Percentiles rank a stretch among this genome's conserved stretches.
phyloP scores from a whole-genome alignment of 768 basidiomycete genomes.

The Tulasnella sp. region DNA sequence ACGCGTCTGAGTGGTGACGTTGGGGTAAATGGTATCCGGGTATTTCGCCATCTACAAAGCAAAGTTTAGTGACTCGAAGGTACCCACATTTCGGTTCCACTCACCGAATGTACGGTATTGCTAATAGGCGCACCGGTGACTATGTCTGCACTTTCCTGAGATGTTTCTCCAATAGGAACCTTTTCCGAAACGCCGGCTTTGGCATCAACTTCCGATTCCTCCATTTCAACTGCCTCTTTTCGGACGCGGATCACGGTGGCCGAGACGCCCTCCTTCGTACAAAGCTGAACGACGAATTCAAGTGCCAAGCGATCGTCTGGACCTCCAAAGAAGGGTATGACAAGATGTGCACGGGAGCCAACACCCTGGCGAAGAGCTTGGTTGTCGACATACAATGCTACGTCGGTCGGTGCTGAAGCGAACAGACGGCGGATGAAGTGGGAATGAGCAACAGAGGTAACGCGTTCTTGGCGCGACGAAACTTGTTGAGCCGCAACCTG shows the following conservation, averaged over 20 bases:
- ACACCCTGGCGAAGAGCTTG: slow-evolving; percentile 21
- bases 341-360: slow-evolving; percentile 41
- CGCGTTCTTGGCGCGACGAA: slow-evolving; percentile 31
- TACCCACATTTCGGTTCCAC: background rate
- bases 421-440: slow-evolving; percentile 81
- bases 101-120: background rate
- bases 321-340: slow-evolving; percentile 88
- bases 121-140: background rate
- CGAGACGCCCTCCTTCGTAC: slow-evolving; percentile 38
- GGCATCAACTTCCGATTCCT: background rate
- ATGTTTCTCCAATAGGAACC: background rate
- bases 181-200: background rate
- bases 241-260: slow-evolving; percentile 63
- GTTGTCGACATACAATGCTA: slow-evolving; percentile 77
- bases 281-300: slow-evolving; percentile 66
- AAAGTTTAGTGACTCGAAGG: slow-evolving; percentile 9
- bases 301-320: slow-evolving; percentile 85
- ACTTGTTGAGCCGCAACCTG: background rate
- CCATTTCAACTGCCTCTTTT: slow-evolving; percentile 24
- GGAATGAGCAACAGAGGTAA: slow-evolving; percentile 50
- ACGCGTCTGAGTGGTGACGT: slow-evolving; percentile 47
- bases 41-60: slow-evolving; percentile 34
- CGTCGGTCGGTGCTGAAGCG: slow-evolving; percentile 53
- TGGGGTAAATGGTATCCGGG: slow-evolving; percentile 62
- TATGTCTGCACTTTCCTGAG: too few species aligned